Percentiles rank a stretch among this genome's conserved stretches.
These are phyloP conservation scores for Helicocarpus griseus DNA, from an alignment of 2,329 filamentous ascomycete species.

Conservation along the genomic window DNA sequence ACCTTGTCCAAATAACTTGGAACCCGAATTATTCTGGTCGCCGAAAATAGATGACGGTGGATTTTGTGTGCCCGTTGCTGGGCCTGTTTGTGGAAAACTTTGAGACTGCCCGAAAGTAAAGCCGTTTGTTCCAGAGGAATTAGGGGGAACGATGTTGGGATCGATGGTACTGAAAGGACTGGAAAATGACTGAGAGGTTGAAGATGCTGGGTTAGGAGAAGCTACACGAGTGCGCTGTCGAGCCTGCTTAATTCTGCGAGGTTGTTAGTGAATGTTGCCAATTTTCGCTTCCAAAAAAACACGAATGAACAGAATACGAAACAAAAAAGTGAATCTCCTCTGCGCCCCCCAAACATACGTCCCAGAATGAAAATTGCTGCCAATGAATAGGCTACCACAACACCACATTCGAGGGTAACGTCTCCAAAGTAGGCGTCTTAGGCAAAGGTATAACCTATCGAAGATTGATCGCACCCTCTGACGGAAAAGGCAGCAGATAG, in stretches of 20 bases:
- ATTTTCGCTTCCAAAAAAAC: not conserved
- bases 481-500: not conserved
- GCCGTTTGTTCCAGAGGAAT: conserved; percentile 17
- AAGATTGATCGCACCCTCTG: not conserved
- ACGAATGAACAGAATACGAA: not conserved
- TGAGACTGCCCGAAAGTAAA: conserved; percentile 29
- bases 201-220: conserved; percentile 12
- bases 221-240: conserved; percentile 18
- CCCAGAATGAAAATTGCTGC: not conserved
- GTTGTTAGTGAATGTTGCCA: conserved; percentile 3
- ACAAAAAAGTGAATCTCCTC: not conserved
- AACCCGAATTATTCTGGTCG: conserved; percentile 14
- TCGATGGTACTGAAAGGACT: conserved; percentile 23
- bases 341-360: not conserved
- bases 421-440: not conserved
- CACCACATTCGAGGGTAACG: not conserved
- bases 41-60: conserved; percentile 22
- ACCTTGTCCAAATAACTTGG: conserved; percentile 10
- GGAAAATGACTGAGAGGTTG: conserved; percentile 14
- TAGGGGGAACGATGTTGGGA: conserved; percentile 21
- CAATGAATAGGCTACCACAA: not conserved
- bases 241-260: conserved; percentile 23
- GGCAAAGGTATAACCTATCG: not conserved
- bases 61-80: conserved; percentile 14
- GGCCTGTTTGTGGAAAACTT: conserved; percentile 23